phyloP scores from a whole-genome alignment of 2,329 filamentous ascomycete genomes.

The Ilyonectria destructans region DNA sequence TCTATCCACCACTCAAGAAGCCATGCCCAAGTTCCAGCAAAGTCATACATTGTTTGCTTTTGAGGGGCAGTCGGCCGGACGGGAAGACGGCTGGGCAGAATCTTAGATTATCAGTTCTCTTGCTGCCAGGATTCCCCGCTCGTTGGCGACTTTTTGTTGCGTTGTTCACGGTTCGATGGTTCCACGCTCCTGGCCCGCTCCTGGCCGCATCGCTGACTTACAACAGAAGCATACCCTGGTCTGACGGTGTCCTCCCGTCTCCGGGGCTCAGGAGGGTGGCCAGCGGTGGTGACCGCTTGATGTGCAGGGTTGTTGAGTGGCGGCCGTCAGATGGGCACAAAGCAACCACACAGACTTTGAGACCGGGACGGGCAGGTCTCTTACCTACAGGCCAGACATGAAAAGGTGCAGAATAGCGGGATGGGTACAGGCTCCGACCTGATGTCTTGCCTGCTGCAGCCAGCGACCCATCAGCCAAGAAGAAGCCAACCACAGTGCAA shows the following conservation, averaged over 20 bases:
- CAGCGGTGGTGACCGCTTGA: not conserved
- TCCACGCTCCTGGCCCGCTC: constrained; percentile 6
- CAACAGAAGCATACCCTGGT: not conserved
- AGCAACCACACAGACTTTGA: not conserved
- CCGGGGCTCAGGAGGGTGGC: constrained; percentile 12
- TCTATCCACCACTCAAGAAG: constrained; percentile 18
- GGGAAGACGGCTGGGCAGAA: not conserved
- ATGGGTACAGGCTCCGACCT: not conserved
- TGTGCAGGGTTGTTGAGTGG: constrained; percentile 5
- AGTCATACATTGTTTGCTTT: constrained; percentile 20
- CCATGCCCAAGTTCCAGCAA: constrained; percentile 7
- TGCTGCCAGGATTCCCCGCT: constrained; percentile 6
- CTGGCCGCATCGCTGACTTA: constrained; percentile 17
- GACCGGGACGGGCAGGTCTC: not conserved
- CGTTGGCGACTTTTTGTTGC: not conserved
- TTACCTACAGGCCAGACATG: not conserved
- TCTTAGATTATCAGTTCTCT: not conserved
- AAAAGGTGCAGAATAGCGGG: constrained; percentile 7
- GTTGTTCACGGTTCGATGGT: not conserved
- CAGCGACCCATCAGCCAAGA: constrained; percentile 11
- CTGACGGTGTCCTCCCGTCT: constrained; percentile 15
- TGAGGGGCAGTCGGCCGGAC: not conserved
- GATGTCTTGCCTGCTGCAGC: constrained; percentile 21
- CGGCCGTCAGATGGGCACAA: constrained; percentile 4
- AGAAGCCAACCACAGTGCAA: constrained; percentile 20